Evolutionary conservation across 2,329 filamentous ascomycete genomes (phyloP), one percentile per base, ranked within the genome.

Genomic region (Pseudogymnoascus sp.): DNA sequence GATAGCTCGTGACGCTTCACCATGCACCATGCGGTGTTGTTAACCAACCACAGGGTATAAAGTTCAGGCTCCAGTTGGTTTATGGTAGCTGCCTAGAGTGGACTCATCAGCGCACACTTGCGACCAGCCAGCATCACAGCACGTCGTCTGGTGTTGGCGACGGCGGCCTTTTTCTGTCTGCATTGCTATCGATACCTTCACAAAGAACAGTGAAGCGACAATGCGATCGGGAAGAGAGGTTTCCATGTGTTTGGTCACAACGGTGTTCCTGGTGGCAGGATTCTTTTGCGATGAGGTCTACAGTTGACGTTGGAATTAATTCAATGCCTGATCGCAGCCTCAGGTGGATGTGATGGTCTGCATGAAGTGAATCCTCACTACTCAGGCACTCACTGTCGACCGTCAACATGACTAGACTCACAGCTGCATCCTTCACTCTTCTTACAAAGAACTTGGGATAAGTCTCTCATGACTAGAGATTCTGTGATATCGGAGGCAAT

Each of bases 101-200:
- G 45, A 33, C 45, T 55, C 45, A 55, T 55, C 27, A n/a, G 45
- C 45, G 45, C 45, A 31, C 27, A 55, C 27, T 55, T 55, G 45
- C 27, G 45, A 55, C 45, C 13, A 31, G 79, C 86, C 2, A 84
- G 86, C 67, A 91, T 93, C 0, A 95, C 92, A 0, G 78, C 79
- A 3, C 87, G 97, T 66, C 79, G 97, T 0, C 80, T 90, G 4
- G 78, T 78, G 0, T 76, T 97, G 18, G 90, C 88, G 0, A 77
- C 82, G 1, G 72, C 88, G 2, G 45, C 45, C n/a, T 55, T 52
- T 27, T 31, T 27, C 8, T 55, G 45, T 25, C 27, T 55, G 31
- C 45, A 55, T 15, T 55, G 45, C 31, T 27, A 55, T 55, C 4
- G 8, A 55, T 55, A n/a, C 27, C 27, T 55, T 31, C 45, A 33